Base-by-base conservation (phyloP, 345 rosid genomes). In the Brassica nigra region DNA sequence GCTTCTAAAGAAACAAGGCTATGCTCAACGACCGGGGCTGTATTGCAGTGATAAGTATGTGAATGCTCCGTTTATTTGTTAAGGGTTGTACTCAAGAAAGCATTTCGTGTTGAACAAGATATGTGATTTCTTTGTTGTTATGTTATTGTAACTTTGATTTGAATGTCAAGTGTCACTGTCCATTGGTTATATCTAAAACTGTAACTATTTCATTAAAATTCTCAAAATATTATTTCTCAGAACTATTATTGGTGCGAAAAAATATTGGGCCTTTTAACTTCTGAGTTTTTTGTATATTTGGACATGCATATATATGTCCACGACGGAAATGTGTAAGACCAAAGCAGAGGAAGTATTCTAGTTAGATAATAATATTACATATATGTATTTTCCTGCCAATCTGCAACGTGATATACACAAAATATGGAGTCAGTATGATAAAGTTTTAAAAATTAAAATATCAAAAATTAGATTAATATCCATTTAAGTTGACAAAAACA, bases 21-120 rank as follows among this genome's bases (percentile, higher is more conserved):
- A 87, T 87, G 74, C 85, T 62, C 99, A 95, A 89, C 87, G 83
- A 30, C 98, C 97, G 14, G 99, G 98, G 23, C 90, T 92, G 39
- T 95, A 92, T 75, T 95, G 99, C 83, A 34, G 86, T 27, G 93
- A 92, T 72, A 3, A 66, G 63, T 88, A 86, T 58, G 87, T 84
- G n/a, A 87, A 88, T 68, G 85, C 86, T 66, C 68, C 92, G 3
- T 95, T 95, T 66, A 85, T 91, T 8, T 80, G 83, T 33, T 80
- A 49, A 49, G 57, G 18, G 71, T 58, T 58, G 1, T 1, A 55
- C 33, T 12, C 0, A 1, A 68, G 4, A 52, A 67, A 6, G 3
- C 42, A 29, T 70, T 36, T 11, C 66, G 5, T 64, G 66, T 71
- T 78, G 76, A 28, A 64, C 63, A 77, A 70, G 63, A 62, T 36